Evolutionary conservation across 169 alveolate genomes (phyloP).

Genomic region (Theileria orientalis): DNA sequence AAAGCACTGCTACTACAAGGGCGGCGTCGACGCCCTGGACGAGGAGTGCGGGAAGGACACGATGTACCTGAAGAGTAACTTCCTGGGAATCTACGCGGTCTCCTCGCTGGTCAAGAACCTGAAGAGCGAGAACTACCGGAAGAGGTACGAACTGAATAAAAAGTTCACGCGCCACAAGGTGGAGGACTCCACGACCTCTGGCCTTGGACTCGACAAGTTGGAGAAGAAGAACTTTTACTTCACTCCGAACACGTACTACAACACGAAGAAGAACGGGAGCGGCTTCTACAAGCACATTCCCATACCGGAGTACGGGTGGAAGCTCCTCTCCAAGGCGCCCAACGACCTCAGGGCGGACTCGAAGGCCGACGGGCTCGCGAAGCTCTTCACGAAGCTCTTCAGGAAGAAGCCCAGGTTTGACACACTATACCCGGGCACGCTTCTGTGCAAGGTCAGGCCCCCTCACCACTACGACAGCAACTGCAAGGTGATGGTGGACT

Average conservation of each 20-base stretch:
- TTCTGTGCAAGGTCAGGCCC: conserved; percentile 53
- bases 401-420: background rate
- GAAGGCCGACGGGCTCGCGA: background rate
- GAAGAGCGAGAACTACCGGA: conserved; percentile 15
- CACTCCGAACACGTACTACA: background rate
- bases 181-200: background rate
- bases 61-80: conserved; percentile 45
- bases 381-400: conserved; percentile 4
- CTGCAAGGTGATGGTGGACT: conserved; percentile 24
- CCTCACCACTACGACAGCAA: conserved; percentile 13
- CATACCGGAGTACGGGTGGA: conserved; percentile 67
- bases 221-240: background rate
- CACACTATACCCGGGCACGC: conserved; percentile 17
- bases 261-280: background rate
- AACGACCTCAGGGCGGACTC: conserved; percentile 12
- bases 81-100: conserved; percentile 41
- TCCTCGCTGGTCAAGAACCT: conserved; percentile 43
- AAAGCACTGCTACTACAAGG: conserved; percentile 21
- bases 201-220: background rate
- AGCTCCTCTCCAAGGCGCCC: conserved; percentile 22
- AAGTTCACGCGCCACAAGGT: background rate
- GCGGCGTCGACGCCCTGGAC: conserved; percentile 5
- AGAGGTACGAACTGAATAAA: conserved; percentile 9
- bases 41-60: conserved; percentile 13
- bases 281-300: conserved; percentile 21